Evolutionary conservation across 805 yeast genomes (phyloP).

Genomic region (Starmerella riodocensis): DNA sequence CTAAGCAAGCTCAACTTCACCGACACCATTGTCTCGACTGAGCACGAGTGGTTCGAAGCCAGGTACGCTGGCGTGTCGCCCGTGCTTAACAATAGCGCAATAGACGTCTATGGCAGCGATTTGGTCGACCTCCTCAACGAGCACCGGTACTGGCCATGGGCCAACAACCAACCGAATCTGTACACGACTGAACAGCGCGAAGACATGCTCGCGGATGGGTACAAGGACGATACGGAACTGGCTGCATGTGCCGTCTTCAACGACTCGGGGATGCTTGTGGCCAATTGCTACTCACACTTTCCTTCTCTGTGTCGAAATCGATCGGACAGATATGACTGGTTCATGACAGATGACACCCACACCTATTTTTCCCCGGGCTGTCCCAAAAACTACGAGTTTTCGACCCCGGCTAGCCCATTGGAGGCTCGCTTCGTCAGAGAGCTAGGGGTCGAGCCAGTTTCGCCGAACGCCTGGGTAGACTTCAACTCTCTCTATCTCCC

Average conservation of each 20-base stretch:
- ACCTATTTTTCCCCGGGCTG: conserved; percentile 29
- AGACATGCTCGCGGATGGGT: conserved; percentile 12
- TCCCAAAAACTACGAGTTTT: conserved; percentile 28
- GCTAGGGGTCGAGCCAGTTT: conserved; percentile 2
- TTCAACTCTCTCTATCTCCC: conserved; percentile 60
- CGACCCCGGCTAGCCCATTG: conserved; percentile 39
- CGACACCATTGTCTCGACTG: conserved; percentile 7
- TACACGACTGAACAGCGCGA: conserved; percentile 16
- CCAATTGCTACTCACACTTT: conserved; percentile 47
- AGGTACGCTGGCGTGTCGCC: conserved; percentile 55
- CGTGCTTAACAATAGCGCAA: conserved; percentile 34
- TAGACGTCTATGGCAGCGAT: conserved; percentile 6
- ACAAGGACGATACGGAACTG: conserved; percentile 4
- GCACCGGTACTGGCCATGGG: conserved; percentile 64
- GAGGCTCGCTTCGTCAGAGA: conserved; percentile 30
- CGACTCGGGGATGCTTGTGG: conserved; percentile 46
- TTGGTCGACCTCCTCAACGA: conserved; percentile 17
- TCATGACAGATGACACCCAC: conserved; percentile 28
- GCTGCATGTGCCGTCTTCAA: conserved; percentile 35
- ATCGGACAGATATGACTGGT: conserved; percentile 29
- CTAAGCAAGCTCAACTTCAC: conserved; percentile 10
- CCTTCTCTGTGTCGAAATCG: conserved; percentile 44
- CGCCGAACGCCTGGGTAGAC: conserved; percentile 57
- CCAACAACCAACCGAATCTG: conserved; percentile 37
- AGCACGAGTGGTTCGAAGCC: conserved; percentile 7